Evolutionary conservation across 257 asterid species (phyloP).

Genomic region (Nicotiana attenuata): DNA sequence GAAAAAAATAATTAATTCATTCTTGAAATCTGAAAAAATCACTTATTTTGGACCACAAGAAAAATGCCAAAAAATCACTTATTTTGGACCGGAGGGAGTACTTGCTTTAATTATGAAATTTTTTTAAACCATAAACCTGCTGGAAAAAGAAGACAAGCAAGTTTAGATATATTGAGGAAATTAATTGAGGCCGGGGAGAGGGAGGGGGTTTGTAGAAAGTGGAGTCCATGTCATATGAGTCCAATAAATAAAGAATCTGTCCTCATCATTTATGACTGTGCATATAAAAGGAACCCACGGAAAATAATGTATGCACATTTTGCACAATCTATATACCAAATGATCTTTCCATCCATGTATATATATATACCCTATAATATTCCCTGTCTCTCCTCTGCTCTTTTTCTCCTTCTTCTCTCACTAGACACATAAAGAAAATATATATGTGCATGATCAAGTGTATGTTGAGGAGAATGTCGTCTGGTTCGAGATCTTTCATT

Average conservation of each 20-base stretch:
- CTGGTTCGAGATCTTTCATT: slow-evolving; percentile 54
- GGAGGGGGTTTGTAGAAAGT: slow-evolving; percentile 18
- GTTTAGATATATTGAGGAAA: too few species aligned
- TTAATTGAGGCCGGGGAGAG: too few species aligned
- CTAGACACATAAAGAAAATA: neutral
- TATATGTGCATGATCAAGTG: neutral
- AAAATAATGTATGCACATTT: slow-evolving; percentile 9
- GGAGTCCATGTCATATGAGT: slow-evolving; percentile 28
- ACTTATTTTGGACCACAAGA: too few species aligned
- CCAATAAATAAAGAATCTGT: slow-evolving; percentile 22
- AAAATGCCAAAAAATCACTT: too few species aligned
- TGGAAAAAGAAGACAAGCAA: too few species aligned
- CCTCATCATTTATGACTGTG: neutral
- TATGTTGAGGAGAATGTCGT: slow-evolving; percentile 57
- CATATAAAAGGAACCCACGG: slow-evolving; percentile 28
- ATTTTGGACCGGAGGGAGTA: too few species aligned
- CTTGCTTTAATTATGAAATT: too few species aligned
- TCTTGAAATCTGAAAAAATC: too few species aligned
- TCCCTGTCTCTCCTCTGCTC: neutral
- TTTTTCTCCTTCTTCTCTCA: neutral
- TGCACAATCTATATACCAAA: too few species aligned
- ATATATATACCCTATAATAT: neutral
- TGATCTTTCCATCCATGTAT: slow-evolving; percentile 15
- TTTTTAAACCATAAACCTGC: too few species aligned
- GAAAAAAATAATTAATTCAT: too few species aligned